These are phyloP conservation scores for Penicillium parvum DNA, from an alignment of 495 filamentous ascomycete species.

Conservation along the genomic window DNA sequence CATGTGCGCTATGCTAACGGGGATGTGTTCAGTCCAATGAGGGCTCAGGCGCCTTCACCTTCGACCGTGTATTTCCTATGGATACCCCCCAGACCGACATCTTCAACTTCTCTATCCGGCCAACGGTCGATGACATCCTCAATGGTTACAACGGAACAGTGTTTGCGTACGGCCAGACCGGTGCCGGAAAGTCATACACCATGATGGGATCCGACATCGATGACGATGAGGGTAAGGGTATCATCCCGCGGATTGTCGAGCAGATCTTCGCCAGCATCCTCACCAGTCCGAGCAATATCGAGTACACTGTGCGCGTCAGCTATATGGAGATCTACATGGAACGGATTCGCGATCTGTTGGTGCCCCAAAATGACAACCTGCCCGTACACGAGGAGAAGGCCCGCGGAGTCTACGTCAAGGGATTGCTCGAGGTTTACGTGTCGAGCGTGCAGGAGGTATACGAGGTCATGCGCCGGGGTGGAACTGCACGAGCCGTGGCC, in stretches of 20 bases:
- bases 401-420: constrained; percentile 94
- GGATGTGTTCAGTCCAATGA: constrained; percentile 64
- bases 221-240: constrained; percentile 80
- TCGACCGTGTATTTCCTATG: constrained; percentile 96
- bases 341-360: constrained; percentile 86
- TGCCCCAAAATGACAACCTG: constrained; percentile 90
- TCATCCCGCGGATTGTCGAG: constrained; percentile 95
- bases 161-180: constrained; percentile 97
- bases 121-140: constrained; percentile 95
- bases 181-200: constrained; percentile 96
- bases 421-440: constrained; percentile 90
- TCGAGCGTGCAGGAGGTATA: constrained; percentile 94
- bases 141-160: constrained; percentile 99
- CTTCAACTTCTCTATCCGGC: constrained; percentile 94
- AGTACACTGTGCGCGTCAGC: constrained; percentile 94
- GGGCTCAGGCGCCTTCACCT: constrained; percentile 82
- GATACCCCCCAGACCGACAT: constrained; percentile 80
- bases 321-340: constrained; percentile 99
- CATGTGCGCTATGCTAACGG: constrained; percentile 7
- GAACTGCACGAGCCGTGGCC: constrained; percentile 81
- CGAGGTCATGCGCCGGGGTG: constrained; percentile 93
- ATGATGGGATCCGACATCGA: constrained; percentile 99
- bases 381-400: constrained; percentile 97
- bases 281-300: constrained; percentile 85
- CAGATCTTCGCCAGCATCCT: constrained; percentile 96